Conservation (phyloP, 176 grass and related monocot species). For the Oryza rufipogon region DNA sequence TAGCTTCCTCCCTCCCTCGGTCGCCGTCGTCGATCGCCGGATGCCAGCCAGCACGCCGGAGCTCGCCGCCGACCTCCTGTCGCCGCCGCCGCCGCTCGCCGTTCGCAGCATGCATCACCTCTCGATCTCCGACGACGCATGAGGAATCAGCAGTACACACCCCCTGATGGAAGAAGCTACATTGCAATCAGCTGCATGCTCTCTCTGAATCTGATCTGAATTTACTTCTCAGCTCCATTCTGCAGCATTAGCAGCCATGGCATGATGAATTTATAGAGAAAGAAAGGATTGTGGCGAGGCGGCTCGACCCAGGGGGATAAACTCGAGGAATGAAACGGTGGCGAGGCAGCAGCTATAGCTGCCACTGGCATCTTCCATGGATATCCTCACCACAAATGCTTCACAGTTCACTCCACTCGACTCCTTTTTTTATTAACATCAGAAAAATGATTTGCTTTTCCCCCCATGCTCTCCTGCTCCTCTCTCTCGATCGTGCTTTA, state of each 20-base stretch:
- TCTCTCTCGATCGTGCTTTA: background rate
- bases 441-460: background rate
- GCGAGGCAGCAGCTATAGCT: background rate
- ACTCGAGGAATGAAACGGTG: background rate
- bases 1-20: background rate
- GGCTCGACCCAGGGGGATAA: background rate
- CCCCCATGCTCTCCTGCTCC: background rate
- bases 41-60: background rate
- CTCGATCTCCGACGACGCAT: too few relatives aligned
- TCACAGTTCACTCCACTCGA: slow-evolving; percentile 41
- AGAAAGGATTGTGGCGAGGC: background rate
- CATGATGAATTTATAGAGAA: slow-evolving; percentile 10
- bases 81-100: too few relatives aligned
- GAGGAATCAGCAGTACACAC: background rate
- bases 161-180: background rate
- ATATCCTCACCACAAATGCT: slow-evolving; percentile 45
- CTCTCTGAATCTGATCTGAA: background rate
- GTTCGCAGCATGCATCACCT: too few relatives aligned
- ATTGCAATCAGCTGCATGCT: background rate
- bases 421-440: background rate
- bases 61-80: background rate
- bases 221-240: background rate
- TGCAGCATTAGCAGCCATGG: background rate
- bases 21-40: background rate
- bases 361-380: slow-evolving; percentile 43